Evolutionary conservation across 2,329 filamentous ascomycete species (phyloP).

Genomic region (Macrophomina pseudophaseolina): DNA sequence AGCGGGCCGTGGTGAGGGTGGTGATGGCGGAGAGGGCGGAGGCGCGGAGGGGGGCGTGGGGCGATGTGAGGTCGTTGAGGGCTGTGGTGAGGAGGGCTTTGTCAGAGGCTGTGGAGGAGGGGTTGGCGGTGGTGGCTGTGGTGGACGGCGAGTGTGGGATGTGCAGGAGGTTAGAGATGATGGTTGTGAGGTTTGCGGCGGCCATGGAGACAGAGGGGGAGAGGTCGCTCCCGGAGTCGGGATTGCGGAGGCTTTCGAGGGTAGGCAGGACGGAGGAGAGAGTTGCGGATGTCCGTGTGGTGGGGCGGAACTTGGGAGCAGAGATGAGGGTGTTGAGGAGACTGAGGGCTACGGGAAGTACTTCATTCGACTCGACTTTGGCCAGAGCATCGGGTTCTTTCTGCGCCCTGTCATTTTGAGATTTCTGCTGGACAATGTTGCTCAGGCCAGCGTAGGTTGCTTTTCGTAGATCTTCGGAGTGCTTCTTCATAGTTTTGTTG

Average conservation of each 20-base stretch:
- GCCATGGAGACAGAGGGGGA: constrained; percentile 43
- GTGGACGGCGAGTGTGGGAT: background rate
- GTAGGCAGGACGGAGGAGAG: constrained; percentile 34
- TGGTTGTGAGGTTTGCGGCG: constrained; percentile 12
- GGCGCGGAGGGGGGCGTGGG: constrained; percentile 43
- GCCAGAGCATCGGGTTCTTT: background rate
- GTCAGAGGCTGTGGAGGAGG: constrained; percentile 47
- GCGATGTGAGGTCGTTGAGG: constrained; percentile 31
- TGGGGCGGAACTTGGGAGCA: constrained; percentile 41
- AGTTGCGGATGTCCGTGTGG: constrained; percentile 33
- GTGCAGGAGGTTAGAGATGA: constrained; percentile 60
- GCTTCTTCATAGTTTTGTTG: constrained; percentile 51
- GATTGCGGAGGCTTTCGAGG: constrained; percentile 36
- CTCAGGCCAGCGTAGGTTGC: constrained; percentile 37
- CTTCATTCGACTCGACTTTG: constrained; percentile 41
- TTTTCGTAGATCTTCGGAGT: constrained; percentile 28
- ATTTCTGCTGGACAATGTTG: constrained; percentile 33
- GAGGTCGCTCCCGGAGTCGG: constrained; percentile 34
- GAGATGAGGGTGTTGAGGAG: constrained; percentile 45
- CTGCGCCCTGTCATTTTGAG: background rate
- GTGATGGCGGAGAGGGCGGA: constrained; percentile 42
- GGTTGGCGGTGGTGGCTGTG: constrained; percentile 53
- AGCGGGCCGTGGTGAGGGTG: constrained; percentile 61
- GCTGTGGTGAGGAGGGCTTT: constrained; percentile 1
- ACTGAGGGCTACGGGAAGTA: constrained; percentile 48